Evolutionary conservation across 345 rosid genomes (phyloP).

Genomic region (Brassica rapa): DNA sequence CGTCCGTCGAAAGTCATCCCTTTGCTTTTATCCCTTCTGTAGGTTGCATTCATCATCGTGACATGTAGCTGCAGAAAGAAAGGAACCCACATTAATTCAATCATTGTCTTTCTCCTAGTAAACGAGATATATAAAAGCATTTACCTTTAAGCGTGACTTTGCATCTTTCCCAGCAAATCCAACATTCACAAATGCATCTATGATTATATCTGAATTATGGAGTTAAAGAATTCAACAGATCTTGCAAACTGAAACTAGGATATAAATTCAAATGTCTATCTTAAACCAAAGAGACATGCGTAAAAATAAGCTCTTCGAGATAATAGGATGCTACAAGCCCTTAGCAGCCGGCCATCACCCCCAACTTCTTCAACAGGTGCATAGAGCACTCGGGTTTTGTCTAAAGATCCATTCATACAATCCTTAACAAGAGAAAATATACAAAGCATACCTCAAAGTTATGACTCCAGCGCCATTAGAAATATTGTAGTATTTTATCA

Average conservation of each 20-base stretch:
- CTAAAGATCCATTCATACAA: conserved; percentile 68
- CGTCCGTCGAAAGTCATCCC: conserved; percentile 61
- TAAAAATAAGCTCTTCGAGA: not conserved
- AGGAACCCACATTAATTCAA: not conserved
- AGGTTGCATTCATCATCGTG: conserved; percentile 74
- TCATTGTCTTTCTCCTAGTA: not conserved
- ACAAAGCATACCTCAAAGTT: not conserved
- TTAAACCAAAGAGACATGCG: not conserved
- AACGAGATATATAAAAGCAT: not conserved
- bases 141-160: conserved; percentile 68
- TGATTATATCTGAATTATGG: conserved; percentile 63
- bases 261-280: not conserved
- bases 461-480: conserved; percentile 4
- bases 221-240: not conserved
- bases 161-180: conserved; percentile 84
- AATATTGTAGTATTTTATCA: not conserved
- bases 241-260: not conserved
- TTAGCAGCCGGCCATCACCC: conserved; percentile 58
- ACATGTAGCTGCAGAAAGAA: conserved; percentile 67
- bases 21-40: conserved; percentile 43
- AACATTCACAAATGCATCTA: conserved; percentile 67
- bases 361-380: conserved; percentile 76
- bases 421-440: conserved; percentile 45
- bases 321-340: conserved; percentile 76
- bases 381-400: conserved; percentile 72